phyloP scores from a whole-genome alignment of 495 filamentous ascomycete species.

The Mytilinidion resinicola region DNA sequence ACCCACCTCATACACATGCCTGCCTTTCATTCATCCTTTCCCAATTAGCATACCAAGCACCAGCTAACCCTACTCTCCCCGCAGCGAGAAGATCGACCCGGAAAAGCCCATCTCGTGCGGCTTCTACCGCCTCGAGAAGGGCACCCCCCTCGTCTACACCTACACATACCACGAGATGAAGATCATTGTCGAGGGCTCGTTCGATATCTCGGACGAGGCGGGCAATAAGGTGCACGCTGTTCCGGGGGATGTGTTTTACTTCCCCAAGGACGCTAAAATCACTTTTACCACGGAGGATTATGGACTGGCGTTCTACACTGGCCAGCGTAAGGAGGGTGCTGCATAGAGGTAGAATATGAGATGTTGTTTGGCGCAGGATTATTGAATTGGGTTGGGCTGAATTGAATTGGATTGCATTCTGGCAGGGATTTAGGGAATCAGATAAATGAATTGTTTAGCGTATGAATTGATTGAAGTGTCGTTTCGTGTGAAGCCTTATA shows the following conservation, averaged over 20 bases:
- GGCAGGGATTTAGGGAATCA: too few species aligned
- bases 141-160: slow-evolving; percentile 64
- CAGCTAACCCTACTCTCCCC: slow-evolving; percentile 2
- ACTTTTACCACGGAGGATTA: slow-evolving; percentile 67
- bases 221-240: slow-evolving; percentile 61
- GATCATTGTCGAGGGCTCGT: slow-evolving; percentile 72
- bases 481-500: too few species aligned
- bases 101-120: slow-evolving; percentile 60
- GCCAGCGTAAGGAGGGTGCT: slow-evolving; percentile 32
- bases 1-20: not conserved
- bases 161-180: slow-evolving; percentile 78
- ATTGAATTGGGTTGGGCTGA: too few species aligned
- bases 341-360: slow-evolving; percentile 15
- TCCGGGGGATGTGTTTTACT: slow-evolving; percentile 71
- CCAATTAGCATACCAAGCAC: not conserved
- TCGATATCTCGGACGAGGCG: slow-evolving; percentile 64
- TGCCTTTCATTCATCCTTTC: not conserved
- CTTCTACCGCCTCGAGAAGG: slow-evolving; percentile 69
- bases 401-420: too few species aligned
- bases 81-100: slow-evolving; percentile 50
- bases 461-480: too few species aligned
- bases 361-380: too few species aligned
- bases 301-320: slow-evolving; percentile 63
- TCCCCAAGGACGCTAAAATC: slow-evolving; percentile 70
- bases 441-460: too few species aligned